Evolutionary conservation across 148 eudicot genomes (phyloP).

Genomic region (Limonium bicolor): DNA sequence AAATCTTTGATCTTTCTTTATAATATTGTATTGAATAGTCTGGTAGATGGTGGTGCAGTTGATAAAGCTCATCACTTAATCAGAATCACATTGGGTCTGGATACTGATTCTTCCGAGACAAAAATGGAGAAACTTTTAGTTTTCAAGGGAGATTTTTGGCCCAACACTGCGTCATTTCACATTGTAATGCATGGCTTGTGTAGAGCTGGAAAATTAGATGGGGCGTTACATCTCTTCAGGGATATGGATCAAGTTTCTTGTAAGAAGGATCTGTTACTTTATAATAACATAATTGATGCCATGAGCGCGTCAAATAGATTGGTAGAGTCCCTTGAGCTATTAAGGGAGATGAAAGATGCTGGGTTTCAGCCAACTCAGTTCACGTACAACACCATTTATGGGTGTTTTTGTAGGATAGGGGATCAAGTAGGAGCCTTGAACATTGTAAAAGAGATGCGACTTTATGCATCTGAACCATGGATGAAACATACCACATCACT

Average conservation of each 20-base stretch:
- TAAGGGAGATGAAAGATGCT: slow-evolving; percentile 44
- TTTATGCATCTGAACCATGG: slow-evolving; percentile 67
- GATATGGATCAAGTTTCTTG: slow-evolving; percentile 43
- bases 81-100: slow-evolving; percentile 23
- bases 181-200: slow-evolving; percentile 49
- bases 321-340: slow-evolving; percentile 37
- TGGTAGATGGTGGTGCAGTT: slow-evolving; percentile 26
- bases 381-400: slow-evolving; percentile 51
- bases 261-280: slow-evolving; percentile 32
- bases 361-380: slow-evolving; percentile 38
- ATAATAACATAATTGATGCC: slow-evolving; percentile 50
- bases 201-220: slow-evolving; percentile 30
- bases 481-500: slow-evolving; percentile 75
- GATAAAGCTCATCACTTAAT: slow-evolving; percentile 39
- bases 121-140: slow-evolving; percentile 21
- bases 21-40: slow-evolving; percentile 37
- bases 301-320: slow-evolving; percentile 40
- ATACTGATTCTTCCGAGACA: slow-evolving; percentile 9
- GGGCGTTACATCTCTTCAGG: slow-evolving; percentile 45
- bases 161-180: slow-evolving; percentile 34
- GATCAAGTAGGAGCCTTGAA: slow-evolving; percentile 41
- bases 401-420: slow-evolving; percentile 39
- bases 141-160: slow-evolving; percentile 12
- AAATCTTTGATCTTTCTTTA: slow-evolving; percentile 19
- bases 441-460: slow-evolving; percentile 58